A percentile compares a stretch with the other conserved stretches of the same genome.
Evolutionary conservation across 2,329 filamentous ascomycete species (phyloP).

Genomic region (Coniochaeta sp.): DNA sequence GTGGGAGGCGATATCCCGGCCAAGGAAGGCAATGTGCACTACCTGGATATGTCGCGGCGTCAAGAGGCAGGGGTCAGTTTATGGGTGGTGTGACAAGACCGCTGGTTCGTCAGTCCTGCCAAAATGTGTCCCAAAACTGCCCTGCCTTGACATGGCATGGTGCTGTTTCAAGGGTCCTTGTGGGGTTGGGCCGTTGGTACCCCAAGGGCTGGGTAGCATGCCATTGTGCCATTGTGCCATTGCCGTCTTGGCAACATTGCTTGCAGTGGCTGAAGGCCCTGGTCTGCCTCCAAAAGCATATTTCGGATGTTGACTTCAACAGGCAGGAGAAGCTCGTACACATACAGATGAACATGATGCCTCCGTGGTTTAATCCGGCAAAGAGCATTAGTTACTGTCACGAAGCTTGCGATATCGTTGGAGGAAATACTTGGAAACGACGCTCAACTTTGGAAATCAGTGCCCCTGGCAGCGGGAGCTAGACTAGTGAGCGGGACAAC

Average conservation of each 20-base stretch:
- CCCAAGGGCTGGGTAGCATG: background rate
- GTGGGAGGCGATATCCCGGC: background rate
- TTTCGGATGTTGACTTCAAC: background rate
- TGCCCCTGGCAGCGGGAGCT: background rate
- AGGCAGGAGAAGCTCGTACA: background rate
- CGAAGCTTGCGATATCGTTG: background rate
- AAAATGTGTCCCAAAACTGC: background rate
- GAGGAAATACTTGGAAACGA: background rate
- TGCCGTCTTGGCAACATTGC: background rate
- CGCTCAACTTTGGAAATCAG: background rate
- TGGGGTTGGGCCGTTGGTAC: background rate
- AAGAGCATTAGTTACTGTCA: background rate
- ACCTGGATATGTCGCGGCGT: background rate
- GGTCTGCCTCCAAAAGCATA: background rate
- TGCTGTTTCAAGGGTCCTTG: conserved; percentile 3
- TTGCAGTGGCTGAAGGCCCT: background rate
- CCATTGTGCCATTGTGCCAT: background rate
- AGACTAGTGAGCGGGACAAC: background rate
- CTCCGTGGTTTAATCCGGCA: background rate
- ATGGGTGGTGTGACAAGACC: conserved; percentile 1
- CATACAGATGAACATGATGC: background rate
- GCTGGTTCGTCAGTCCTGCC: background rate
- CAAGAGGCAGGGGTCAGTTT: background rate
- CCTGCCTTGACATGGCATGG: conserved; percentile 1
- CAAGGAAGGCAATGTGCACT: background rate